Base-by-base conservation (phyloP, 1,139 yeast genomes). In the Taphrina communis region DNA sequence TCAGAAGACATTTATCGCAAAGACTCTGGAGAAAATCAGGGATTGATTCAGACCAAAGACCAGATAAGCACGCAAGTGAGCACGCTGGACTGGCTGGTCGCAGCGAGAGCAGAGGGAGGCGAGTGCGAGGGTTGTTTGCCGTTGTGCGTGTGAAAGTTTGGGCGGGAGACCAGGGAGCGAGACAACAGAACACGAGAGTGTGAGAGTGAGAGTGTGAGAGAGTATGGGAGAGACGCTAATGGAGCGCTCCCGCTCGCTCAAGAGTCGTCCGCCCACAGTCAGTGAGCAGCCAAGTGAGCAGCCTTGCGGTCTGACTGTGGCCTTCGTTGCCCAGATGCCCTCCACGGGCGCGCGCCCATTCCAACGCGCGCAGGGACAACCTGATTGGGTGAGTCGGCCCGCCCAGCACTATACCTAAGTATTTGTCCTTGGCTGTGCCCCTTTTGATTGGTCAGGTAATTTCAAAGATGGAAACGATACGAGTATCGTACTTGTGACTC, bases 1-100 rank as follows among this genome's bases (percentile, higher is more conserved):
- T 70, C 72, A 52, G 68, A 57, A 11, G 71, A 59, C 71, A 69
- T 70, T 39, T 25, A 31, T 52, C 42, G 42, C 48, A 21, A 21
- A 3, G 53, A 39, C 25, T 36, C 36, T 25, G 55, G 31, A 19
- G 9, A 50, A n/a, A 36, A 44, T 17, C 21, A 31, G 50, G 31
- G 38, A n/a, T n/a, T 31, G 41, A 4, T 25, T 25, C 31, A 25
- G 31, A 25, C 31, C 31, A 25, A 25, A 25, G 31, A 25, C 31
- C 31, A 44, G 48, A 44, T 44, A n/a, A 44, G 48, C 17, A 44
- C 48, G 48, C 48, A 44, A n/a, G n/a, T 14, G 48, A 44, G 48
- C 11, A 9, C 14, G 14, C 14, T 39, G 14, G 42, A 44, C 17
- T 44, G n/a, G 48, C 48, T 14, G 48, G 48, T 14, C 48, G 12